phyloP scores from a whole-genome alignment of 1,139 yeast genomes.

The Wickerhamiella infanticola region DNA sequence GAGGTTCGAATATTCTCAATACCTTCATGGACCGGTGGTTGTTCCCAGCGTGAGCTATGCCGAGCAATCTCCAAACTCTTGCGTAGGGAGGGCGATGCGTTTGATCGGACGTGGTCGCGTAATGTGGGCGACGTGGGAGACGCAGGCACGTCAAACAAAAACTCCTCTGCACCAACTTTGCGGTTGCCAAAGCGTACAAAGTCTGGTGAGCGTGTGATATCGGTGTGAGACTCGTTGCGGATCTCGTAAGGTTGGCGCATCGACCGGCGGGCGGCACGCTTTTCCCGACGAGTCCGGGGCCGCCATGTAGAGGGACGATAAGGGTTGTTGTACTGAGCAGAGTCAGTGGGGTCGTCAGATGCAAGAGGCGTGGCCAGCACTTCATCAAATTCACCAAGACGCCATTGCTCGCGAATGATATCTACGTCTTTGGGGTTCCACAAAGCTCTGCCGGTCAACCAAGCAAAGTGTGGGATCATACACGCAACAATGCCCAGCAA shows the following conservation, averaged over 20 bases:
- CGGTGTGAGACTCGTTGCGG: conserved; percentile 11
- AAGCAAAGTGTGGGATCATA: conserved; percentile 59
- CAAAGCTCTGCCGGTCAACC: conserved; percentile 46
- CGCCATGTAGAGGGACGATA: conserved; percentile 12
- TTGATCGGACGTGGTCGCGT: conserved; percentile 4
- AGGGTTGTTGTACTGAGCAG: conserved; percentile 13
- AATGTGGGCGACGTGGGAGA: conserved; percentile 3
- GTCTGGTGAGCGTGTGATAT: conserved; percentile 13
- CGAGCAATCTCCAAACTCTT: conserved; percentile 13
- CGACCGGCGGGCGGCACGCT: conserved; percentile 6
- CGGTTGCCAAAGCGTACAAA: conserved; percentile 12
- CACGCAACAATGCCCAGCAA: conserved; percentile 58
- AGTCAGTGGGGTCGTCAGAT: conserved; percentile 17
- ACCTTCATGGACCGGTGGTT: conserved; percentile 11
- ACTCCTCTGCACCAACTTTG: conserved; percentile 10
- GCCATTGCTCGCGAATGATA: conserved; percentile 54
- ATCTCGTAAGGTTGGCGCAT: conserved; percentile 11
- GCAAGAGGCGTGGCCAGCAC: conserved; percentile 18
- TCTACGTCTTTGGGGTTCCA: conserved; percentile 69
- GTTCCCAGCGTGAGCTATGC: conserved; percentile 14
- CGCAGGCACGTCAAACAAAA: conserved; percentile 8
- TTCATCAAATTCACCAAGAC: conserved; percentile 16
- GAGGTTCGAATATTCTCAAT: conserved; percentile 10
- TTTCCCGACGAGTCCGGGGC: conserved; percentile 3
- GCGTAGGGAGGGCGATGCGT: conserved; percentile 9